Evolutionary conservation across 306 rosid genomes (phyloP), one percentile per base, ranked within the genome.

Genomic region (Lagenaria siceraria): DNA sequence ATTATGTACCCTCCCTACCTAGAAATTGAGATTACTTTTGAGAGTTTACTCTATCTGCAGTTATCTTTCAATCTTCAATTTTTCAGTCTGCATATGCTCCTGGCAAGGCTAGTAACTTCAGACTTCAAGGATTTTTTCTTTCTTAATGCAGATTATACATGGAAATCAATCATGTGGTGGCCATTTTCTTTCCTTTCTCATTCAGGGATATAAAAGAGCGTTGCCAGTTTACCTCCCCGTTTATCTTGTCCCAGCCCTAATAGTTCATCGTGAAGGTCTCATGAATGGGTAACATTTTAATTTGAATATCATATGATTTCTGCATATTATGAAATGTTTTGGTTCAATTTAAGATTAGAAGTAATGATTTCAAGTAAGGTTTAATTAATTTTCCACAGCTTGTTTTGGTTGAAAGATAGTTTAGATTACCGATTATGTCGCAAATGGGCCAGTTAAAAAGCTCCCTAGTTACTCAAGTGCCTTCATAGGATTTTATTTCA

Each of bases 151-250:
- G 99, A 88, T 96, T 78, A 87, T 92, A 63, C 99, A 96, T 84
- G 93, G 93, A 77, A 88, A 86, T 83, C 92, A 96, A 79, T 85
- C 98, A 55, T 96, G 97, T 81, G 21, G 86, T 59, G 92, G 79
- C 35, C 99, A 92, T 71, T 19, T 87, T 76, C 13, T 92, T 80
- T 88, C 97, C 58, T 96, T 89, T 86, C 90, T 92, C 75, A 40
- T 89, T 82, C 91, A 90, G 85, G 96, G 95, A 82, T 96, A 90
- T 86, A 85, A 88, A 86, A 96, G 97, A 83, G 97, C 99, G 3
- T 60, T 92, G 80, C 97, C 98, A 11, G 99, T 96, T 78, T 96
- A 96, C 81, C 92, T 96, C 72, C 99, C 98, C 6, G 98, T 96
- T 31, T 92, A 96, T 86, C 84, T 96, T 78, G 85, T 92, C 83